These are phyloP conservation scores for Penicillium salamii DNA, from an alignment of 495 filamentous ascomycete species.

Conservation along the genomic window DNA sequence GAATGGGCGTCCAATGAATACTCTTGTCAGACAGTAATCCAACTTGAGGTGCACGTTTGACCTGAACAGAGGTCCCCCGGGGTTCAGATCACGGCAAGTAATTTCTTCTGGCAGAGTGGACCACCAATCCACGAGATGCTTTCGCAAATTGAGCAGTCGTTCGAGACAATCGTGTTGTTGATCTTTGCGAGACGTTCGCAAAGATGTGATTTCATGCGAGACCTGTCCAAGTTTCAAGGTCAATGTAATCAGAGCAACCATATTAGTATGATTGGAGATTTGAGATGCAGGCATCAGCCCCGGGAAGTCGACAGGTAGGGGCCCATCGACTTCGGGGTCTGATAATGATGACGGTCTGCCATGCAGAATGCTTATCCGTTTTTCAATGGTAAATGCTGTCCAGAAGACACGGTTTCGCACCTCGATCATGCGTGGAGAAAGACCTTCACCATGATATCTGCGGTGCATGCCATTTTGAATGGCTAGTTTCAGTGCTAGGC, in stretches of 20 bases:
- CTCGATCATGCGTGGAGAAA: constrained; percentile 43
- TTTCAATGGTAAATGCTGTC: constrained; percentile 52
- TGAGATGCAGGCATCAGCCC: constrained; percentile 34
- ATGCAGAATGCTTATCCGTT: constrained; percentile 46
- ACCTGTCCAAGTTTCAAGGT: constrained; percentile 45
- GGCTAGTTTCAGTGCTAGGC: constrained; percentile 47
- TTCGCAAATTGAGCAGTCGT: constrained; percentile 38
- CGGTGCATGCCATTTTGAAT: constrained; percentile 57
- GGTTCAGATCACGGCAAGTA: constrained; percentile 39
- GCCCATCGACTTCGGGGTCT: constrained; percentile 45
- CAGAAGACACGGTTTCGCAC: constrained; percentile 50
- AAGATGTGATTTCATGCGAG: constrained; percentile 40
- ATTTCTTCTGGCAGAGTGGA: constrained; percentile 44
- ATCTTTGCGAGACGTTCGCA: constrained; percentile 38
- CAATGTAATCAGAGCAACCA: constrained; percentile 44
- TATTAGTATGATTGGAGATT: constrained; percentile 44
- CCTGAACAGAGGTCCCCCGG: constrained; percentile 38
- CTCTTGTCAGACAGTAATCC: constrained; percentile 46
- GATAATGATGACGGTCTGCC: constrained; percentile 46
- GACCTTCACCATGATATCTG: constrained; percentile 44
- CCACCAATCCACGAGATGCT: constrained; percentile 49
- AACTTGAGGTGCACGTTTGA: constrained; percentile 50
- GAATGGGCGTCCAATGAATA: constrained; percentile 50
- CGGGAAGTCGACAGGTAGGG: constrained; percentile 44
- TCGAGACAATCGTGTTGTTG: constrained; percentile 47